Evolutionary conservation across 441 rosid genomes (phyloP).

Genomic region (Populus hybrid): DNA sequence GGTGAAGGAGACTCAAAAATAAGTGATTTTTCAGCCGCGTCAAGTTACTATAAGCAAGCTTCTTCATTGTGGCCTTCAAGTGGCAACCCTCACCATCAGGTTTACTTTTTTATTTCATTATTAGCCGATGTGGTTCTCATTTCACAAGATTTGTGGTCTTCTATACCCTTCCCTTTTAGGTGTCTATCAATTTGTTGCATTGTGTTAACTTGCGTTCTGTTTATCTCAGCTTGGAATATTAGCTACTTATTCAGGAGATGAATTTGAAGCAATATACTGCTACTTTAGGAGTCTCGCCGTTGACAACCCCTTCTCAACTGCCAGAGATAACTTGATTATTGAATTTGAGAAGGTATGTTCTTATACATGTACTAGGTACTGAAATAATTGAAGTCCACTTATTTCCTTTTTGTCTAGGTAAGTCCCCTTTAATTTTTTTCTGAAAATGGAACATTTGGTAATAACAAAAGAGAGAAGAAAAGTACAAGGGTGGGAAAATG

Average conservation of each 20-base stretch:
- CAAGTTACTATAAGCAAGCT: slow-evolving; percentile 93
- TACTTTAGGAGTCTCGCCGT: slow-evolving; percentile 92
- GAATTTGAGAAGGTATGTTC: slow-evolving; percentile 87
- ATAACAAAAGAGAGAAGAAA: too few relatives aligned
- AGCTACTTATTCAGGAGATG: slow-evolving; percentile 83
- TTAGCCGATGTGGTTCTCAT: not conserved
- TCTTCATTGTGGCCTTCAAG: slow-evolving; percentile 78
- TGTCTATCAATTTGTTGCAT: too few relatives aligned
- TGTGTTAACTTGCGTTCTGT: too few relatives aligned
- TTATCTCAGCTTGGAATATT: slow-evolving; percentile 80
- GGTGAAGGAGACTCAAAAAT: slow-evolving; percentile 80
- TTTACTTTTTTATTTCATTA: slow-evolving; percentile 19
- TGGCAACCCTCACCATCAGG: slow-evolving; percentile 99
- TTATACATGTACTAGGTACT: too few relatives aligned
- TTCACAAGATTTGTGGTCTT: slow-evolving; percentile 20
- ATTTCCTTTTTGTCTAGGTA: not conserved
- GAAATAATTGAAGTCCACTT: too few relatives aligned
- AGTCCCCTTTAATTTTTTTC: too few relatives aligned
- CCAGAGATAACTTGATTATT: slow-evolving; percentile 91
- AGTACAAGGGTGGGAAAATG: too few relatives aligned
- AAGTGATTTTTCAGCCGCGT: slow-evolving; percentile 86
- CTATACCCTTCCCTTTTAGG: too few relatives aligned
- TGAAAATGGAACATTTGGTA: too few relatives aligned
- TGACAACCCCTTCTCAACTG: slow-evolving; percentile 86
- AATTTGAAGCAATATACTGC: slow-evolving; percentile 68